Base-by-base conservation (phyloP, 306 rosid genomes). In the Gastrolobium villosum region DNA sequence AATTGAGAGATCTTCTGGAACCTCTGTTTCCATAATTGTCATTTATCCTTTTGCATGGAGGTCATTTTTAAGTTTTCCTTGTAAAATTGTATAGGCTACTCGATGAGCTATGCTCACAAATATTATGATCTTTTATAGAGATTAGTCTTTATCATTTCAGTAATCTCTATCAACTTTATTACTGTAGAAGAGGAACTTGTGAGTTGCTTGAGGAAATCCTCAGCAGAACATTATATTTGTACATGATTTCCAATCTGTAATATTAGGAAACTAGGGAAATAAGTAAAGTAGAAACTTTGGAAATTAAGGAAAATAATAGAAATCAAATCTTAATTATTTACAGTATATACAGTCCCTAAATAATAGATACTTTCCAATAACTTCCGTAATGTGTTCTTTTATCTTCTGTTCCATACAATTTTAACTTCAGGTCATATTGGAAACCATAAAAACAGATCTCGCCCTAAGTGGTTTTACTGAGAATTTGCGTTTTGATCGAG, bases 61-160 rank as follows among this genome's bases (percentile, higher is more conserved):
- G 54, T 13, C 54, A 48, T 48, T 48, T 20, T 13, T 48, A 6
- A 48, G n/a, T n/a, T n/a, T n/a, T n/a, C n/a, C n/a, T n/a, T n/a
- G n/a, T 20, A 20, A 20, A 20, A 20, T 20, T 20, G 26, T 20
- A 20, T 48, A 13, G 54, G 15, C 54, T 48, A 43, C 30, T 43
- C 7, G n/a, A 34, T 46, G 31, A 44, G 34, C n/a, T 44, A 9
- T 35, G n/a, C 5, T 9, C 35, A 69, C 11, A 13, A 34, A 15
- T 52, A 35, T 46, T 34, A 30, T 14, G 14, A 39, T 3, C 44
- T 48, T 26, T 46, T 5, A 61, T 15, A 14, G 75, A 67, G 39
- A 77, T 44, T 72, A 20, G 41, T 56, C 36, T 44, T 78, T 45
- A 43, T 72, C 26, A 43, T 64, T 34, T 72, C 15, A 43, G 10